Evolutionary conservation across 2,329 filamentous ascomycete species (phyloP).

Genomic region (Alternaria sp.): DNA sequence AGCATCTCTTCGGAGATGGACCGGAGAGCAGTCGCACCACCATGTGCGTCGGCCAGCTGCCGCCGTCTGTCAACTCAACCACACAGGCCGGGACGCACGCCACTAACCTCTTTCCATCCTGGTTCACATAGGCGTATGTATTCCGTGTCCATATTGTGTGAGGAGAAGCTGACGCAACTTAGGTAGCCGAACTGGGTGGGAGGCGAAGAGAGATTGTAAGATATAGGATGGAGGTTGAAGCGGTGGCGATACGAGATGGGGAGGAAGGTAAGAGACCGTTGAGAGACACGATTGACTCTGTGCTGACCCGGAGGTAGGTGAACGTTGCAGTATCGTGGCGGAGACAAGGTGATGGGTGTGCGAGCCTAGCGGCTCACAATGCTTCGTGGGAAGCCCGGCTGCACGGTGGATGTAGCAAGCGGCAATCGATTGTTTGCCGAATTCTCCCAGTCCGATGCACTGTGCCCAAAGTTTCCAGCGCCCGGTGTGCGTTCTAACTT

Average conservation of each 20-base stretch:
- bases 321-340: background rate
- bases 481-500: background rate
- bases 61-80: background rate
- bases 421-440: background rate
- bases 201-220: background rate
- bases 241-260: background rate
- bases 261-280: background rate
- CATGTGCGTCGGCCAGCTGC: background rate
- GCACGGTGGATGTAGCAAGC: background rate
- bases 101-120: background rate
- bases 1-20: background rate
- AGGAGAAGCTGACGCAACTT: background rate
- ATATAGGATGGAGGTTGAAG: background rate
- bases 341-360: background rate
- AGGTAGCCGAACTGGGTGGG: background rate
- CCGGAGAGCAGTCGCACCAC: background rate
- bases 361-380: background rate
- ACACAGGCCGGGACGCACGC: background rate
- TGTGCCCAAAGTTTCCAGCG: background rate
- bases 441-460: background rate
- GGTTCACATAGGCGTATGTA: background rate
- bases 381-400: background rate
- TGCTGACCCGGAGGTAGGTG: background rate
- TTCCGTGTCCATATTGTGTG: background rate
- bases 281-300: background rate